Evolutionary conservation across 352 stramenopile species (phyloP), one percentile per base, ranked within the genome.

Genomic region (Phytophthora brassicae): DNA sequence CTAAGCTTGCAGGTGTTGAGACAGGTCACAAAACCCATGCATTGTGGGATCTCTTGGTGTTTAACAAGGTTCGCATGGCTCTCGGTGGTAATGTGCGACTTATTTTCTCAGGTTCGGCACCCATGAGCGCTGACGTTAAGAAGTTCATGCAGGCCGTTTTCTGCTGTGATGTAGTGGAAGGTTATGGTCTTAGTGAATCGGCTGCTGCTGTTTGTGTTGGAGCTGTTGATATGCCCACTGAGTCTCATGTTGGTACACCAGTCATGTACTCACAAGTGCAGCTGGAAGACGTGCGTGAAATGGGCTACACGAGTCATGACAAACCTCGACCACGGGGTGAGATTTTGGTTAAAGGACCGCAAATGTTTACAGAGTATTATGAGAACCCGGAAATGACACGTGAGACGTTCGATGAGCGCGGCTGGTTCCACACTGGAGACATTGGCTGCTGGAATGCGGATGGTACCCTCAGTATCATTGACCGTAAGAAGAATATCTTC

Each of bases 381-480:
- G 95, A 97, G 51, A 89, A 98, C 64, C 72, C 80, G 4, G 82
- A 93, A 50, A 95, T 94, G 36, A 98, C 94, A 0, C 63, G 64
- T 2, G 90, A 96, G 58, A 88, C 86, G 2, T 84, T 98, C 36
- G 91, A 98, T 55, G 74, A 71, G 13, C 87, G 89, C 20, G 94
- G 92, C 13, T 98, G 89, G 86, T 97, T 99, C 64, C 90, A 98
- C 69, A 98, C 94, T 1, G 96, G 96, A 36, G 96, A 98, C 62
- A 85, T 98, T 41, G 96, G 92, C 19, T 77, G 79, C 8, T 96
- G 98, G 69, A 98, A 98, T 66, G 78, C 84, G 6, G 79, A 97
- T 58, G 90, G 89, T 29, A 92, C 79, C 50, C 65, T 98, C 29
- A 84, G 81, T 49, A 94, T 98, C 55, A 82, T 92, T 24, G 85